These are phyloP conservation scores for Alternaria novae-zelandiae DNA, from an alignment of 2,329 filamentous ascomycete genomes.

Conservation along the genomic window DNA sequence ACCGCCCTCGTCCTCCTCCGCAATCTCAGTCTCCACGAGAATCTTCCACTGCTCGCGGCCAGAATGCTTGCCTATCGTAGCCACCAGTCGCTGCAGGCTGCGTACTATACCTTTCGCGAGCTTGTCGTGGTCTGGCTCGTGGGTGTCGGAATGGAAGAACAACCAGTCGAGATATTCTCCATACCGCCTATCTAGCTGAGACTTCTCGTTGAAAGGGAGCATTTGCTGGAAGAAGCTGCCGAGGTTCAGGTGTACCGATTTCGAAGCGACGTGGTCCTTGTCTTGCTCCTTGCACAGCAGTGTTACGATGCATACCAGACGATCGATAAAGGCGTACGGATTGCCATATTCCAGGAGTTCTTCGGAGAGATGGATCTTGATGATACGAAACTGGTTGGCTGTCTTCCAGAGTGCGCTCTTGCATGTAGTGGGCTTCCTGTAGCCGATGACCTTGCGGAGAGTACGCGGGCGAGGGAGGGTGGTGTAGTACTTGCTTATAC, in stretches of 20 bases:
- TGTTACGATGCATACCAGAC: slow-evolving; percentile 5
- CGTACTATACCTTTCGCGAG: background rate
- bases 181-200: background rate
- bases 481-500: slow-evolving; percentile 7
- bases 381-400: slow-evolving; percentile 6
- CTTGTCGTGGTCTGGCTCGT: slow-evolving; percentile 2
- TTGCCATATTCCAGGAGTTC: background rate
- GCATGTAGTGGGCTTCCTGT: background rate
- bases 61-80: background rate
- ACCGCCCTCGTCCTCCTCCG: slow-evolving; percentile 1
- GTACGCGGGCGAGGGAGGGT: background rate
- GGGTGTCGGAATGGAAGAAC: background rate
- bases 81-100: slow-evolving; percentile 3
- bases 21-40: background rate
- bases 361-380: slow-evolving; percentile 6
- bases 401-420: slow-evolving; percentile 17
- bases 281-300: slow-evolving; percentile 15
- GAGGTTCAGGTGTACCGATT: slow-evolving; percentile 9
- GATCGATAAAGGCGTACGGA: slow-evolving; percentile 4
- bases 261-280: background rate
- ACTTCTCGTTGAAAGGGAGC: slow-evolving; percentile 17
- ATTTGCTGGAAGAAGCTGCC: slow-evolving; percentile 12
- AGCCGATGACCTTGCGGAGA: background rate
- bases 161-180: slow-evolving; percentile 6
- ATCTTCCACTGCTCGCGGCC: slow-evolving; percentile 7